Base-by-base conservation (phyloP, 306 rosid genomes). In the Vigna reflexopilosa region DNA sequence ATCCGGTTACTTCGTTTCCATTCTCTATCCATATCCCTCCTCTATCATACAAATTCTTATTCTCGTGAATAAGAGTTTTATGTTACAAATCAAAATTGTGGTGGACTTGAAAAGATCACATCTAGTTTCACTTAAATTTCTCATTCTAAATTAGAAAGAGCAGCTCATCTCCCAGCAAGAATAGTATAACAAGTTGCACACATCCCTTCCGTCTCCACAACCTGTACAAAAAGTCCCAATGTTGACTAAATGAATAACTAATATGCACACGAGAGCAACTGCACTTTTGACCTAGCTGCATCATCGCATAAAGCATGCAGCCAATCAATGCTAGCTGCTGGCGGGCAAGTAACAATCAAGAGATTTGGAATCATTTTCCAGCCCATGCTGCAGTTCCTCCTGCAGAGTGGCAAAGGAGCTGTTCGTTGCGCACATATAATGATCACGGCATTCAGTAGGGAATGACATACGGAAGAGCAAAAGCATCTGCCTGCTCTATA, bases 71-170 rank as follows among this genome's bases (percentile, higher is more conserved):
- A 80, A 68, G 84, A 81, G 86, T 87, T 82, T 85, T 90, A 90
- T 93, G 96, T 87, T 87, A 91, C 99, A 95, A 87, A 93, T 88
- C 98, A 95, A 95, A 95, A 96, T 87, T 92, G 92, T 82, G 88
- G 90, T 81, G 87, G 89, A 77, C 91, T 81, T 83, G 95, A 83
- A 82, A 86, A 87, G 44, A 89, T 91, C 97, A 88, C 92, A 82
- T 91, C 87, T 85, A 67, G 86, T 85, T 86, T 82, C 87, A 82
- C 89, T 87, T 83, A 58, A 85, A 88, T 78, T 89, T 83, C 87
- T 44, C 72, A 71, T 70, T 59, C 76, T 77, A 85, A 85, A 89
- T 85, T 87, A 87, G 89, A 84, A 85, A 85, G 83, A 81, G 86
- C 84, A 66, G 24, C 73, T 82, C 85, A 79, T 86, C 89, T 85